These are phyloP conservation scores for Byssochlamys sp. DNA, from an alignment of 2,329 filamentous ascomycete species.

Conservation along the genomic window DNA sequence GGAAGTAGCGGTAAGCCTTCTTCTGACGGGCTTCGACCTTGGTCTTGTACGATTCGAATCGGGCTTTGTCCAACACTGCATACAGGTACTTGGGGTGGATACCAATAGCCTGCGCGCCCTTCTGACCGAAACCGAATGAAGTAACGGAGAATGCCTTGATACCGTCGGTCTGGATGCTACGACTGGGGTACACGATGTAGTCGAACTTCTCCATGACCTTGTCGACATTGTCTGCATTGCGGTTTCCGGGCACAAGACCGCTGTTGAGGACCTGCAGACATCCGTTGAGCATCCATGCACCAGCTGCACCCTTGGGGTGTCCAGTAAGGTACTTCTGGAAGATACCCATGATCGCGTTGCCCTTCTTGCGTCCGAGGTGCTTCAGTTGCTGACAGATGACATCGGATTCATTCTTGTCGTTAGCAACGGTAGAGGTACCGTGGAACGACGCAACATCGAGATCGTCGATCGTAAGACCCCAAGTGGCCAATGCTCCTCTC, in stretches of 20 bases:
- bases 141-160: constrained; percentile 98
- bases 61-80: constrained; percentile 78
- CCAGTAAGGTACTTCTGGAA: constrained; percentile 99
- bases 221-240: constrained; percentile 96
- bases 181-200: constrained; percentile 92
- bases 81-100: constrained; percentile 94
- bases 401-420: constrained; percentile 98
- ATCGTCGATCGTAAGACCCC: constrained; percentile 95
- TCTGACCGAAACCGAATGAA: constrained; percentile 98
- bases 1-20: constrained; percentile 97
- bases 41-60: constrained; percentile 69
- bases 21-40: constrained; percentile 93
- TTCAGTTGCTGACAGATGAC: constrained; percentile 93
- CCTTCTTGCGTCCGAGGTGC: constrained; percentile 90
- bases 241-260: constrained; percentile 89
- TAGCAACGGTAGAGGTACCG: constrained; percentile 94
- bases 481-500: constrained; percentile 88
- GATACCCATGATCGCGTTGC: constrained; percentile 88
- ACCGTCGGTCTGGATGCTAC: constrained; percentile 90
- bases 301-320: constrained; percentile 96
- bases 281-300: constrained; percentile 99
- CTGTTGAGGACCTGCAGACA: constrained; percentile 90
- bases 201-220: constrained; percentile 95
- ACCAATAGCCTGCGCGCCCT: constrained; percentile 94
- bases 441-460: constrained; percentile 95